These are phyloP conservation scores for Coemansia sp. DNA, from an alignment of 192 early-diverging fungal genomes.

Conservation along the genomic window DNA sequence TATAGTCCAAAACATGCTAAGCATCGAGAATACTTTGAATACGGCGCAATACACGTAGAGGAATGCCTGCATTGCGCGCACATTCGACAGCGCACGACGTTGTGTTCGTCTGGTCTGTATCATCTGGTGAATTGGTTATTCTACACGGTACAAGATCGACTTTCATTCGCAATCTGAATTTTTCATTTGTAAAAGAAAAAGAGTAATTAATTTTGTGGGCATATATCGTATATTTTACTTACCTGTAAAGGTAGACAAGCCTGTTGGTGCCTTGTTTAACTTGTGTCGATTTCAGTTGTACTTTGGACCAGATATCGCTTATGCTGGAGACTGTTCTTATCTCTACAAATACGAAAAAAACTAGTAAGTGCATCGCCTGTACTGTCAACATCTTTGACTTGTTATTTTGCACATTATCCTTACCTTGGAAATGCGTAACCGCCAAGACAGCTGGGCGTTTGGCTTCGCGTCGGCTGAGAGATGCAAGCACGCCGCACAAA, in stretches of 20 bases:
- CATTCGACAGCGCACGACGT: constrained; percentile 22
- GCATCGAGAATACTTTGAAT: constrained; percentile 14
- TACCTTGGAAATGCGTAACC: constrained; percentile 89
- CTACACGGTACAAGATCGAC: neutral
- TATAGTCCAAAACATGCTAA: neutral
- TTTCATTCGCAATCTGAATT: neutral
- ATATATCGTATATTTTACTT: constrained; percentile 5
- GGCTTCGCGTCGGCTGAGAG: constrained; percentile 50
- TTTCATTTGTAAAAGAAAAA: no score
- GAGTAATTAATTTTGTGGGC: neutral
- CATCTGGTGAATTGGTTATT: neutral
- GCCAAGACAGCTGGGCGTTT: constrained; percentile 69
- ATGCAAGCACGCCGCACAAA: constrained; percentile 67
- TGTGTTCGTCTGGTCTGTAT: neutral
- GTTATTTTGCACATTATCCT: neutral
- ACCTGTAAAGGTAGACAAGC: constrained; percentile 32
- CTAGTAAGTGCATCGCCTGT: neutral
- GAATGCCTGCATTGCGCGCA: constrained; percentile 30
- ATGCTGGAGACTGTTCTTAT: constrained; percentile 15
- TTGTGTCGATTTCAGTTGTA: constrained; percentile 15
- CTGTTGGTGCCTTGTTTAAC: constrained; percentile 18
- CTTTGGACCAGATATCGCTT: constrained; percentile 12
- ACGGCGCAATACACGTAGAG: constrained; percentile 12
- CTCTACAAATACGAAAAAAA: constrained; percentile 13
- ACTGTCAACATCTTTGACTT: neutral